Percentiles rank a stretch among this genome's conserved stretches.
Evolutionary conservation across 1,284 basidiomycete species (phyloP).

Genomic region (Anthracocystis panici-leucophaei): DNA sequence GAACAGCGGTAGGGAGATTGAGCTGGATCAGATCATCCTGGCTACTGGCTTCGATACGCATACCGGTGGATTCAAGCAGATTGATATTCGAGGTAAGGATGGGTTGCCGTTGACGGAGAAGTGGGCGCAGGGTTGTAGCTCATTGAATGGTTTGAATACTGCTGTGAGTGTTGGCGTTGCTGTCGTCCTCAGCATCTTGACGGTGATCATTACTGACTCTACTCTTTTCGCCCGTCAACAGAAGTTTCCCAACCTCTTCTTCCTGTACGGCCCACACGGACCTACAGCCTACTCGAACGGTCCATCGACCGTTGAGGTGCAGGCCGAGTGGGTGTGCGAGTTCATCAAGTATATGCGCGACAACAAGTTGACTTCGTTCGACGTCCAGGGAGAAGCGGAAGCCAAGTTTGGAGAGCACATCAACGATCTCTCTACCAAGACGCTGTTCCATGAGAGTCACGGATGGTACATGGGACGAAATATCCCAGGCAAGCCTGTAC

Average conservation of each 20-base stretch:
- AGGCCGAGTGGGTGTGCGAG: slow-evolving; percentile 51
- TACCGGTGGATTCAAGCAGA: slow-evolving; percentile 58
- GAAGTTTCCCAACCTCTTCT: slow-evolving; percentile 60
- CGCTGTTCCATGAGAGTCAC: slow-evolving; percentile 53
- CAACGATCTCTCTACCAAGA: slow-evolving; percentile 52
- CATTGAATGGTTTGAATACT: slow-evolving; percentile 54
- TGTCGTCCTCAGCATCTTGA: too few species aligned
- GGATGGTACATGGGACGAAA: slow-evolving; percentile 59
- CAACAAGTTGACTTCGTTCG: slow-evolving; percentile 47
- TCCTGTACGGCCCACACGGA: slow-evolving; percentile 58
- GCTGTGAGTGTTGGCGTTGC: slow-evolving; percentile 20
- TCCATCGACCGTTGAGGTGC: slow-evolving; percentile 51
- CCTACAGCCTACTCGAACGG: slow-evolving; percentile 52
- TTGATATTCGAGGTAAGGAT: slow-evolving; percentile 53
- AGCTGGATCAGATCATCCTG: slow-evolving; percentile 63
- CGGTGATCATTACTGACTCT: neutral
- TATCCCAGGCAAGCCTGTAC: slow-evolving; percentile 47
- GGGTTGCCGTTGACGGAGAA: slow-evolving; percentile 51
- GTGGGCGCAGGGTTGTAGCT: slow-evolving; percentile 56
- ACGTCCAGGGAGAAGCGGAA: slow-evolving; percentile 45
- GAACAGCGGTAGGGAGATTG: slow-evolving; percentile 70
- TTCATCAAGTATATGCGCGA: slow-evolving; percentile 50
- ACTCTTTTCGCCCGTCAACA: neutral
- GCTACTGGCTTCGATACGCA: slow-evolving; percentile 69
- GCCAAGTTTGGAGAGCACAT: slow-evolving; percentile 50